Base-by-base conservation (phyloP, 2,329 filamentous ascomycete genomes). In the Neofusicoccum sp. region DNA sequence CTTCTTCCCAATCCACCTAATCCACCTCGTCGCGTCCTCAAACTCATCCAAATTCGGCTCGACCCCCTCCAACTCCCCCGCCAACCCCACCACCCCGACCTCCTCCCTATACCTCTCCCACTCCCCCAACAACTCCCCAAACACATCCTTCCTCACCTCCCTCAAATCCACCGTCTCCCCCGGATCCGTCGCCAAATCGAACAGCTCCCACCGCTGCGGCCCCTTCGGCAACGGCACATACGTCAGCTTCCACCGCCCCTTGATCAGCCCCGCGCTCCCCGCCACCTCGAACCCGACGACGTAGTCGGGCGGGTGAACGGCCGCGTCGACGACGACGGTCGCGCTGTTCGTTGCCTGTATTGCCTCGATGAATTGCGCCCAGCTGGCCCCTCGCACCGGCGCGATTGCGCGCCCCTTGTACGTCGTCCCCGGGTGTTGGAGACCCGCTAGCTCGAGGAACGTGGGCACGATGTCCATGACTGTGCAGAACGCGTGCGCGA, bases 361-460 rank as follows among this genome's bases (percentile, higher is more conserved):
- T 12, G 4, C 9, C 12, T 52, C 48, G 29, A 61, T 50, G 12
- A 61, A 61, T 28, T 8, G 3, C n/a, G 11, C 22, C 65, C 65
- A 65, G 44, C 63, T 64, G 12, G 31, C 44, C 3, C 63, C 65
- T 5, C 65, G 47, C 33, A 64, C 14, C 11, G 63, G 47, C 56
- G 59, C 63, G 9, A 66, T 41, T 3, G 28, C 22, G 2, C 83
- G 78, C 12, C 79, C 82, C 49, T 77, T 73, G 67, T 82, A 87
- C 1, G 69, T 78, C 0, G 84, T 83, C 1, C 82, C 82, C 0
- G 85, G 85, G 66, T 87, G 84, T 43, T 74, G 67, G 12, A 80
- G 73, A 28, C 79, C 79, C 2, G 79, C 79, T 76, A 81, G 80
- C 6, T 81, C 79, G n/a, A 82, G 71, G 56, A 81, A 73, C 6